phyloP scores from a whole-genome alignment of 1,284 basidiomycete genomes.

The Fomitopsis palustris region DNA sequence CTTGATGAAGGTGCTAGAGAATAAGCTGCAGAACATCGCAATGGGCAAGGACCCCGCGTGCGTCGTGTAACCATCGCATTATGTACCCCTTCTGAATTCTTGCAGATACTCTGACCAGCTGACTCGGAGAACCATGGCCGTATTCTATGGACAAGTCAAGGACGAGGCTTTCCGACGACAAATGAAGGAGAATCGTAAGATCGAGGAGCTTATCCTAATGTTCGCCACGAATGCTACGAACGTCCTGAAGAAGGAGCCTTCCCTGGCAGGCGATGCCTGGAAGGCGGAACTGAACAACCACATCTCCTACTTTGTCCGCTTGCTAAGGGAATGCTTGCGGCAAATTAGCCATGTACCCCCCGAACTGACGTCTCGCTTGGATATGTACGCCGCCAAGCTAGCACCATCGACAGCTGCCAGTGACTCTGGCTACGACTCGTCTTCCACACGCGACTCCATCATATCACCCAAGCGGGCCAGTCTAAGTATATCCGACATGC shows the following conservation, averaged over 20 bases:
- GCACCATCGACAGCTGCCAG: constrained; percentile 49
- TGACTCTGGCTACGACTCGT: constrained; percentile 68
- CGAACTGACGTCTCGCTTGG: constrained; percentile 79
- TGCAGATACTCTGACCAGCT: constrained; percentile 83
- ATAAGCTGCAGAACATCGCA: constrained; percentile 83
- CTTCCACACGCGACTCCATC: constrained; percentile 53
- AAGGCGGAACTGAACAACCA: constrained; percentile 91
- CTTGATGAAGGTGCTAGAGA: constrained; percentile 83
- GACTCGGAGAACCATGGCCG: constrained; percentile 83
- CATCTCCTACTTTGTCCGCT: constrained; percentile 82
- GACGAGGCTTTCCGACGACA: constrained; percentile 82
- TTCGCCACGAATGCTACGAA: constrained; percentile 90
- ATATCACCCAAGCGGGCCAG: constrained; percentile 39
- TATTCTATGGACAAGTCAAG: constrained; percentile 88
- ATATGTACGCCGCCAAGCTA: constrained; percentile 81
- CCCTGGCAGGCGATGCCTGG: constrained; percentile 81
- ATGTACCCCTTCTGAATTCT: constrained; percentile 1
- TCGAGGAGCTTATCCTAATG: constrained; percentile 95
- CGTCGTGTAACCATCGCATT: constrained; percentile 30
- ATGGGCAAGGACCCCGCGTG: constrained; percentile 88
- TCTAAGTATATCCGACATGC: constrained; percentile 66
- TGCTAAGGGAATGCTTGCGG: constrained; percentile 79
- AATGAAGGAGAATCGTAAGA: constrained; percentile 94
- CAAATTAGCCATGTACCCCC: constrained; percentile 74
- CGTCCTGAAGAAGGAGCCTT: constrained; percentile 80